Percentiles rank a stretch among this genome's conserved stretches.
Conservation (phyloP, 2,329 filamentous ascomycete species). For the Aspergillus sp. region DNA sequence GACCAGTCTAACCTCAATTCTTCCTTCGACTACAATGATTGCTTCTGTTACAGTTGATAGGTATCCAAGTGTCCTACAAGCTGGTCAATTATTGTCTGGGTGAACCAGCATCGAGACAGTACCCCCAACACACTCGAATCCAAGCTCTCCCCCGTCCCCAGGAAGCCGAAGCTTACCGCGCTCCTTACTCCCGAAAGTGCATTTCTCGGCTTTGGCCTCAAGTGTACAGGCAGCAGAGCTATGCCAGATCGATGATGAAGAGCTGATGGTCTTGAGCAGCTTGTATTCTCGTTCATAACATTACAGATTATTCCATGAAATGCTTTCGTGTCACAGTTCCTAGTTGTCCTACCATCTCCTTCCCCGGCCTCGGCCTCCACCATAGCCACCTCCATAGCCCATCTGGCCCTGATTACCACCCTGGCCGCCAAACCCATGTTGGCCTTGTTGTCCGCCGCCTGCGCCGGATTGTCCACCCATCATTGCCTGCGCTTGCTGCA, state of each 20-base stretch:
- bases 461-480: conserved; percentile 50
- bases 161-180: neutral
- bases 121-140: neutral
- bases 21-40: neutral
- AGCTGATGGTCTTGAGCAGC: neutral
- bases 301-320: conserved; percentile 26
- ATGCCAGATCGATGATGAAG: neutral
- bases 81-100: neutral
- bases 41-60: neutral
- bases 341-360: conserved; percentile 41
- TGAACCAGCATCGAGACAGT: neutral
- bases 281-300: conserved; percentile 13
- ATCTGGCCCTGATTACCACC: conserved; percentile 46
- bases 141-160: neutral
- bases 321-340: conserved; percentile 5
- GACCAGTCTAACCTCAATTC: neutral
- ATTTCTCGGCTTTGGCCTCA: neutral
- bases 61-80: neutral
- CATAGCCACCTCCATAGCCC: conserved; percentile 48
- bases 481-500: conserved; percentile 58
- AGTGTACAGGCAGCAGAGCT: neutral
- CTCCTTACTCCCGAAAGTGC: conserved; percentile 10
- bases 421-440: conserved; percentile 42
- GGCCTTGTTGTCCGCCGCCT: conserved; percentile 40
- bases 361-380: conserved; percentile 45